phyloP scores from a whole-genome alignment of 176 grass and related monocot species.

The Paspalum vaginatum region DNA sequence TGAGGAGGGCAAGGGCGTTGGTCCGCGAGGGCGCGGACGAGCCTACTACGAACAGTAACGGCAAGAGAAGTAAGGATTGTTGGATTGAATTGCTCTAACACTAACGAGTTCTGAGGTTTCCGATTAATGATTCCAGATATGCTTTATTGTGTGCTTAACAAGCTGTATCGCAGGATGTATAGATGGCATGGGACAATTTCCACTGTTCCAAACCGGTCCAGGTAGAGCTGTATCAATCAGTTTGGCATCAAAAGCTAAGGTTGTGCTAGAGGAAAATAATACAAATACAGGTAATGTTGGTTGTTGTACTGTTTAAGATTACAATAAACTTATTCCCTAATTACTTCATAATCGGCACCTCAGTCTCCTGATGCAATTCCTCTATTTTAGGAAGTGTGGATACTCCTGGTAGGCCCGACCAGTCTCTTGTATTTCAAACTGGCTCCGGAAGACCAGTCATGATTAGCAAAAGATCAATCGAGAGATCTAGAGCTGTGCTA shows the following conservation, averaged over 20 bases:
- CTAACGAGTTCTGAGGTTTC: slow-evolving; percentile 4
- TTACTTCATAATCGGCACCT: not conserved
- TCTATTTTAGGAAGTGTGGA: slow-evolving; percentile 35
- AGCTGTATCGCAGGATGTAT: slow-evolving; percentile 5
- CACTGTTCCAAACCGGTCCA: slow-evolving; percentile 52
- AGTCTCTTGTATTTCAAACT: slow-evolving; percentile 40
- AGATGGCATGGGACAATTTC: slow-evolving; percentile 41
- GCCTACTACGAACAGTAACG: not conserved
- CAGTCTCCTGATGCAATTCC: slow-evolving; percentile 19
- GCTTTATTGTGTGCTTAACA: slow-evolving; percentile 22
- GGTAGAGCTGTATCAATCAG: slow-evolving; percentile 49
- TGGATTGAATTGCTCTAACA: slow-evolving; percentile 10
- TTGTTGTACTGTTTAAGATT: not conserved
- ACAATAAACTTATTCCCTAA: slow-evolving; percentile 7
- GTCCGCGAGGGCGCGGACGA: slow-evolving; percentile 20
- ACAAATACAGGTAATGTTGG: slow-evolving; percentile 25
- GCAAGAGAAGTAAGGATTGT: slow-evolving; percentile 40
- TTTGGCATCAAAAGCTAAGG: slow-evolving; percentile 53
- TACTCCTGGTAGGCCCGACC: slow-evolving; percentile 19
- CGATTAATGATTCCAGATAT: not conserved
- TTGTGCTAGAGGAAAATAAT: slow-evolving; percentile 52
- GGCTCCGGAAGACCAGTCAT: slow-evolving; percentile 28
- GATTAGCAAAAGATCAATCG: slow-evolving; percentile 25
- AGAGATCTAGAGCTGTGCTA: slow-evolving; percentile 26
- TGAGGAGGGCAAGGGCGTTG: slow-evolving; percentile 42